Base-by-base conservation (phyloP, 139 green algal species). In the Mychonastes homosphaera region DNA sequence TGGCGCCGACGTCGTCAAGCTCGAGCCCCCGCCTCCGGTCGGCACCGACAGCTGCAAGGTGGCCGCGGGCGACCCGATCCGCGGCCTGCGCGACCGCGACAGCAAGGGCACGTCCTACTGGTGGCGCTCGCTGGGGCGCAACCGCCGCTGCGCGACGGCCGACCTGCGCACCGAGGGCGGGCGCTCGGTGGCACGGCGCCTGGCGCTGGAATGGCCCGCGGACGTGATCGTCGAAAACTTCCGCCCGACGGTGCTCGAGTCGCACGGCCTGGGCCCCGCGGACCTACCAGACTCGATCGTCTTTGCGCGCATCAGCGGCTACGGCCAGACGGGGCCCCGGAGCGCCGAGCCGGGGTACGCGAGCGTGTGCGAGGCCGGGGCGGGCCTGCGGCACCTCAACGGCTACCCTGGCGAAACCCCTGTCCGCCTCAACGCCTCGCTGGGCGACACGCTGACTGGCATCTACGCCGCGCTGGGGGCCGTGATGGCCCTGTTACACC, bases 1-100 rank as follows among this genome's bases (percentile, higher is more conserved):
- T 64, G 82, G 83, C 0, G 83, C 83, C 1, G 77, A 85, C 27
- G 83, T 90, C 3, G 85, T 88, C 62, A 90, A 90, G 66, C 70
- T 72, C 36, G 5, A n/a, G 16, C 54, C 18, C 24, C 18, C 38
- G 12, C 12, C 12, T 29, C 18, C 9, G 18, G 21, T 12, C 45
- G n/a, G 38, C 38, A 44, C 12, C 15, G 38, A 44, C 38, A n/a
- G 38, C 38, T 44, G 16, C 8, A 49, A 61, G 35, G 33, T 12
- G 49, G 12, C 12, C n/a, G 49, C 24, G n/a, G 27, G 49, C 49
- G 38, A 6, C 18, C 24, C 10, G 24, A 28, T 56, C 7, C 24
- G 7, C 9, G 9, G 81, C 29, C 60, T 74, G n/a, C 53, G 70
- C 13, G 80, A 87, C 46, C 32, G 33, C 3, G 12, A 62, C 41